Conservation (phyloP, 164 flowering plant species). For the Aristolochia fimbriata region DNA sequence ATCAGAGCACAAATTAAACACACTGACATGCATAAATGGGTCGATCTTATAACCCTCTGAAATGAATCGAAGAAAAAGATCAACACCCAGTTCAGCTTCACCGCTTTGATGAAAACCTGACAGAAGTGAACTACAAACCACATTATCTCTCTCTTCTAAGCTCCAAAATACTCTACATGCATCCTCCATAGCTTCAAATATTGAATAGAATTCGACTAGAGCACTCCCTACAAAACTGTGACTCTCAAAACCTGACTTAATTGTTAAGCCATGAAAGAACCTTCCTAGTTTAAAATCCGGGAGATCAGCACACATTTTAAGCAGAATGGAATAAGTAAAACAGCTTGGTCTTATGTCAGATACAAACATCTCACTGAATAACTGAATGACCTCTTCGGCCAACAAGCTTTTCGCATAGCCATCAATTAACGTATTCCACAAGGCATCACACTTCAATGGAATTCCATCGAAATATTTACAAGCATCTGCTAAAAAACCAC, state of each 20-base stretch:
- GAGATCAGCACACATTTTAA: conserved; percentile 7
- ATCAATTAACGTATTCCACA: conserved; percentile 22
- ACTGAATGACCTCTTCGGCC: conserved; percentile 19
- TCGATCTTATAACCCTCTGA: conserved; percentile 14
- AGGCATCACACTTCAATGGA: conserved; percentile 6
- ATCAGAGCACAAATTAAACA: conserved; percentile 13
- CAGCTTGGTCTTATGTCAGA: conserved; percentile 3
- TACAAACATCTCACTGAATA: conserved; percentile 8
- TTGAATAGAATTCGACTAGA: conserved; percentile 40
- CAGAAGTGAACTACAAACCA: conserved; percentile 16
- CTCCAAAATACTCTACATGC: conserved; percentile 13
- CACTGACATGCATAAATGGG: conserved; percentile 11
- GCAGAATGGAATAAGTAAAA: conserved; percentile 13
- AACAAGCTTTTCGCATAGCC: conserved; percentile 8
- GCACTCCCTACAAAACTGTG: conserved; percentile 16
- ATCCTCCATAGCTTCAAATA: conserved; percentile 27
- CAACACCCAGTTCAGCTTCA: conserved; percentile 6
- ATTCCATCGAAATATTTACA: conserved; percentile 10
- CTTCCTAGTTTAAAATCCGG: conserved; percentile 1
- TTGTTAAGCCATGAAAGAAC: conserved; percentile 3
- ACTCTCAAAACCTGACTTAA: conserved; percentile 2
- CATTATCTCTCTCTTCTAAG: conserved; percentile 5
- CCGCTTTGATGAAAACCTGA: conserved; percentile 16
- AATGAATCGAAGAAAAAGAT: conserved; percentile 9
- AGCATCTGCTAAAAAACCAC: conserved; percentile 18